Evolutionary conservation across 805 yeast genomes (phyloP).

Genomic region (Nakazawaea peltata): DNA sequence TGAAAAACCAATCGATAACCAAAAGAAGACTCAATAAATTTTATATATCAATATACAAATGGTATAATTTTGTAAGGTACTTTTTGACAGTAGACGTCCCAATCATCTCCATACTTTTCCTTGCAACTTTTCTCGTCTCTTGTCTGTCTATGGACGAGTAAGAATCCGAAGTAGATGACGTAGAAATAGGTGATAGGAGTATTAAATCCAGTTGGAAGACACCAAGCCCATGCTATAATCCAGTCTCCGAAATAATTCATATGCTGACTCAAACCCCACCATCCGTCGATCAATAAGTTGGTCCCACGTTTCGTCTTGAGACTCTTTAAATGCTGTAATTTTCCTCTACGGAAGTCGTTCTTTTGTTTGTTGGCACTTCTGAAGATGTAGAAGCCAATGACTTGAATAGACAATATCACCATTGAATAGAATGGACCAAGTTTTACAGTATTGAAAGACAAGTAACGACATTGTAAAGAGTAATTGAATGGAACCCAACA

Average conservation of each 20-base stretch:
- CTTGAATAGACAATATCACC: constrained; percentile 39
- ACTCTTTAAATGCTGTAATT: constrained; percentile 56
- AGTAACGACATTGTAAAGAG: constrained; percentile 75
- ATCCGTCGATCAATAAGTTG: constrained; percentile 76
- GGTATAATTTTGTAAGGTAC: constrained; percentile 94
- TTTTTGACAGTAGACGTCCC: constrained; percentile 71
- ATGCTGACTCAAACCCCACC: constrained; percentile 95
- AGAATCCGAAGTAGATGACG: constrained; percentile 70
- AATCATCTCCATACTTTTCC: constrained; percentile 74
- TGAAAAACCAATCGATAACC: constrained; percentile 55
- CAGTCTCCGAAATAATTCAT: constrained; percentile 95
- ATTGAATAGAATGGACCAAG: constrained; percentile 35
- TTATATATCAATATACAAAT: constrained; percentile 52
- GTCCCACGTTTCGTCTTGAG: constrained; percentile 74
- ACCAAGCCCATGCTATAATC: constrained; percentile 87
- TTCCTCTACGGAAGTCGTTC: constrained; percentile 73
- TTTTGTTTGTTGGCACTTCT: constrained; percentile 80
- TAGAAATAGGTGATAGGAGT: constrained; percentile 86
- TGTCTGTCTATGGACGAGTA: constrained; percentile 79
- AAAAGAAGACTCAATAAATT: constrained; percentile 33
- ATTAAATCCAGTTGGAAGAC: constrained; percentile 77
- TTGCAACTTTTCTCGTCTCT: constrained; percentile 92
- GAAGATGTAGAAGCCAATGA: constrained; percentile 74
- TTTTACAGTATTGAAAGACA: constrained; percentile 53
- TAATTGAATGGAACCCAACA: constrained; percentile 91